These are phyloP conservation scores for Hebeloma cylindrosporum DNA, from an alignment of 768 basidiomycete genomes.

Conservation along the genomic window DNA sequence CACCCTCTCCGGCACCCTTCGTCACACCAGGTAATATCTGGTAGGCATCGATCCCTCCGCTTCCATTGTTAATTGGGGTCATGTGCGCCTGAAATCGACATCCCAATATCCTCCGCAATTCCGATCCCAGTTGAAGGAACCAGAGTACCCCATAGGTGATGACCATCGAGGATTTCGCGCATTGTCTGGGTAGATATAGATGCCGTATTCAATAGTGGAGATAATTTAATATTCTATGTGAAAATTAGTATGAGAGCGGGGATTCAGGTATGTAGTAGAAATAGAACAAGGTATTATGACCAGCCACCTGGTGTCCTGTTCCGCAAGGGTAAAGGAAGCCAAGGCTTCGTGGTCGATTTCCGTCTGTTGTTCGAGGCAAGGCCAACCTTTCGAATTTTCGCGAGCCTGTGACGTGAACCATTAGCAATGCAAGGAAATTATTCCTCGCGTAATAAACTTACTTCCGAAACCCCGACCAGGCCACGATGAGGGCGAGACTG, in stretches of 20 bases:
- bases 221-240: constrained; percentile 5
- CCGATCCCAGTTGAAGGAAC: too few relatives aligned
- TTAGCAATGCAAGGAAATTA: constrained; percentile 3
- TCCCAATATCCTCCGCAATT: too few relatives aligned
- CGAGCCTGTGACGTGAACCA: constrained; percentile 30
- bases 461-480: constrained; percentile 67
- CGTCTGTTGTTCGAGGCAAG: constrained; percentile 35
- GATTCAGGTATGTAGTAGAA: neutral
- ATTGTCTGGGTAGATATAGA: neutral
- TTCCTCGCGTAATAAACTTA: constrained; percentile 25
- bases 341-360: constrained; percentile 31
- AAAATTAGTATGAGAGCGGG: constrained; percentile 14
- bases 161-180: neutral
- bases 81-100: too few relatives aligned
- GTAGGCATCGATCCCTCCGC: too few relatives aligned
- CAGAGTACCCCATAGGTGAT: neutral
- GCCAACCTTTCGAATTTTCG: constrained; percentile 48
- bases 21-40: too few relatives aligned
- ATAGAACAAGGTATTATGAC: too few relatives aligned
- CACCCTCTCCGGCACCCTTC: too few relatives aligned
- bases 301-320: constrained; percentile 41
- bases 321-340: constrained; percentile 50
- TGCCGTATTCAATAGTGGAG: constrained; percentile 5
- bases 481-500: constrained; percentile 57
- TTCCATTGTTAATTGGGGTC: too few relatives aligned